Conservation (phyloP, 768 basidiomycete genomes). For the Naganishia friedmannii region DNA sequence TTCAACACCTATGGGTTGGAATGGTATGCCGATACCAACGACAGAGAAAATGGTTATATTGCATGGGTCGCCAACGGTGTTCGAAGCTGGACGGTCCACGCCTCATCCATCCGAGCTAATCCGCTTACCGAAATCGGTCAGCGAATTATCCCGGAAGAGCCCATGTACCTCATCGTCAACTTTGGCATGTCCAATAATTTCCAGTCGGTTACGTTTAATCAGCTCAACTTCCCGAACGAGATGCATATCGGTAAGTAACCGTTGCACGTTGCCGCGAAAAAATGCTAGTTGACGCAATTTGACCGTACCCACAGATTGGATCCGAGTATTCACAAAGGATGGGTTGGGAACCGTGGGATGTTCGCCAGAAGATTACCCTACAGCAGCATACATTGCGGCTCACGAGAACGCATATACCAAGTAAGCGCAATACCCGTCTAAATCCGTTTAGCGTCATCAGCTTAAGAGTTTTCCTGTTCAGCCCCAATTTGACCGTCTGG, state of each 20-base stretch:
- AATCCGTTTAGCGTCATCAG: too few relatives aligned
- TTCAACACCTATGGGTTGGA: constrained; percentile 54
- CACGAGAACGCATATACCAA: constrained; percentile 68
- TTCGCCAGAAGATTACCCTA: constrained; percentile 73
- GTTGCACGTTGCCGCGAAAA: too few relatives aligned
- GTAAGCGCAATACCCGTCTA: too few relatives aligned
- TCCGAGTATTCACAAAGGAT: constrained; percentile 64
- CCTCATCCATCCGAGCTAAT: constrained; percentile 65
- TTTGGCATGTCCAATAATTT: constrained; percentile 65
- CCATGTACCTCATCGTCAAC: constrained; percentile 80
- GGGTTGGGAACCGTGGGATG: constrained; percentile 70
- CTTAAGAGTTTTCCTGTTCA: not conserved
- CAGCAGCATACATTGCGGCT: constrained; percentile 63
- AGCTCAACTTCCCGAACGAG: constrained; percentile 66
- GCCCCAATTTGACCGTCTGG: constrained; percentile 31
- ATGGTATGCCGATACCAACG: constrained; percentile 51
- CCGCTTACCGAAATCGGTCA: constrained; percentile 61
- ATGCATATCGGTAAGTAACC: constrained; percentile 64
- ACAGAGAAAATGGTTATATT: constrained; percentile 47
- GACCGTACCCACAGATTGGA: constrained; percentile 60
- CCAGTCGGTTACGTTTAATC: constrained; percentile 43
- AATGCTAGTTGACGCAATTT: not conserved
- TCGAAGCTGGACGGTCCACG: constrained; percentile 58
- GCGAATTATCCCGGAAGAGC: constrained; percentile 75
- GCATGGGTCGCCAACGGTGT: constrained; percentile 49